Evolutionary conservation across 805 yeast species (phyloP).

Genomic region (Monosporozyma servazzii): DNA sequence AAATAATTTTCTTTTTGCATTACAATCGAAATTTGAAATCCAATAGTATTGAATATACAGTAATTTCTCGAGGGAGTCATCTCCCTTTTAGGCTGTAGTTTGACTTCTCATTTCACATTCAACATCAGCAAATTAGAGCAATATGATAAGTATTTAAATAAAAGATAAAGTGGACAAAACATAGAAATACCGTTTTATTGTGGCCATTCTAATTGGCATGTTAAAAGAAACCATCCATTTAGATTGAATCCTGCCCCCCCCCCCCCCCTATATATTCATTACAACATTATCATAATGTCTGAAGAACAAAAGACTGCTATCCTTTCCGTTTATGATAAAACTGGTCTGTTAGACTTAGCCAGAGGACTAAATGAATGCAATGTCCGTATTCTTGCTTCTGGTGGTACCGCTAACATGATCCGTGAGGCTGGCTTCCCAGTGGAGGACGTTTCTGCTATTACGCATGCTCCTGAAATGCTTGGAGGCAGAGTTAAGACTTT

Average conservation of each 20-base stretch:
- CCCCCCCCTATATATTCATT: neutral
- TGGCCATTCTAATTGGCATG: neutral
- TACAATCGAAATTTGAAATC: too few relatives aligned
- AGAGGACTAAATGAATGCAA: conserved; percentile 82
- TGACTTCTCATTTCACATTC: too few relatives aligned
- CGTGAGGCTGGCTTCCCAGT: conserved; percentile 97
- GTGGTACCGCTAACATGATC: conserved; percentile 90
- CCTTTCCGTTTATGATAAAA: conserved; percentile 91
- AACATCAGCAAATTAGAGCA: too few relatives aligned
- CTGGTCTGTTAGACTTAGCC: conserved; percentile 90
- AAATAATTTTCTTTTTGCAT: too few relatives aligned
- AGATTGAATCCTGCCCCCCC: neutral
- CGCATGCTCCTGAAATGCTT: conserved; percentile 97
- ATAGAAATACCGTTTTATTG: too few relatives aligned
- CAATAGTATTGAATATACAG: too few relatives aligned
- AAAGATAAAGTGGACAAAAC: too few relatives aligned
- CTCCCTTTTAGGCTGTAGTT: too few relatives aligned
- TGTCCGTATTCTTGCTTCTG: conserved; percentile 89
- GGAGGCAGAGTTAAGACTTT: conserved; percentile 97
- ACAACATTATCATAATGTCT: neutral
- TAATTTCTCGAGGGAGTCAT: too few relatives aligned
- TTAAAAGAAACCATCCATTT: neutral
- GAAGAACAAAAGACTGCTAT: conserved; percentile 67
- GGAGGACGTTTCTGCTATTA: conserved; percentile 86
- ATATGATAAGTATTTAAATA: too few relatives aligned